phyloP scores from a whole-genome alignment of 352 stramenopile species.

The Pythium graminicola region DNA sequence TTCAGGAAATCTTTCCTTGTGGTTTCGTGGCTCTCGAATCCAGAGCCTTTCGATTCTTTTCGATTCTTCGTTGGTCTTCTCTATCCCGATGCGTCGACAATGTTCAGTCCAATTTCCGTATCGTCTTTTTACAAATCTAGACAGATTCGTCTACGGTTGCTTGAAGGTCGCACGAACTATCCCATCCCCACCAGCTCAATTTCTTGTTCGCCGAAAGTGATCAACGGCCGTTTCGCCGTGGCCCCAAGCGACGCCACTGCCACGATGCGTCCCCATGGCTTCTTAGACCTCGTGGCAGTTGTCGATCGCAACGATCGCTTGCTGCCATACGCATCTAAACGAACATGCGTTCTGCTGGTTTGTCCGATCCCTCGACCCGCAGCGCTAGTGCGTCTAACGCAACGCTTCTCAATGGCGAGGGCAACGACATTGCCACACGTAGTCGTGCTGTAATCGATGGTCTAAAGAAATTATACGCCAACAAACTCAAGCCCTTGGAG shows the following conservation, averaged over 20 bases:
- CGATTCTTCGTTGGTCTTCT: too few species aligned
- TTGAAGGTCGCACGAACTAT: neutral
- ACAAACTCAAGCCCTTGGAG: constrained; percentile 78
- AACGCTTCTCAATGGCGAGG: constrained; percentile 43
- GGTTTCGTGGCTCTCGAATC: too few species aligned
- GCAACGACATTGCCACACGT: constrained; percentile 53
- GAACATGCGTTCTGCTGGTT: too few species aligned
- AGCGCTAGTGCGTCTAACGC: constrained; percentile 5
- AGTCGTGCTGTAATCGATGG: constrained; percentile 69
- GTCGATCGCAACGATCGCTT: too few species aligned
- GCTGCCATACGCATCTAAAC: too few species aligned
- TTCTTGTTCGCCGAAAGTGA: neutral
- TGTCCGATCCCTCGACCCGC: constrained; percentile 5
- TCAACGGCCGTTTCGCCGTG: neutral
- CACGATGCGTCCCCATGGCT: too few species aligned
- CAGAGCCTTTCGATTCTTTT: neutral
- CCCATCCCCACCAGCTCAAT: too few species aligned
- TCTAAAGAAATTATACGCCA: constrained; percentile 73
- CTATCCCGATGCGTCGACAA: constrained; percentile 1
- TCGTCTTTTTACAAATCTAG: neutral
- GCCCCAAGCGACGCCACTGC: too few species aligned
- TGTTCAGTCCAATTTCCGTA: neutral
- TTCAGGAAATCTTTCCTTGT: too few species aligned
- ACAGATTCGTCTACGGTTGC: neutral
- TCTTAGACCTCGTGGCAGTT: too few species aligned